Evolutionary conservation across 192 early-diverging fungal species (phyloP).

Genomic region (Linderina pennispora): DNA sequence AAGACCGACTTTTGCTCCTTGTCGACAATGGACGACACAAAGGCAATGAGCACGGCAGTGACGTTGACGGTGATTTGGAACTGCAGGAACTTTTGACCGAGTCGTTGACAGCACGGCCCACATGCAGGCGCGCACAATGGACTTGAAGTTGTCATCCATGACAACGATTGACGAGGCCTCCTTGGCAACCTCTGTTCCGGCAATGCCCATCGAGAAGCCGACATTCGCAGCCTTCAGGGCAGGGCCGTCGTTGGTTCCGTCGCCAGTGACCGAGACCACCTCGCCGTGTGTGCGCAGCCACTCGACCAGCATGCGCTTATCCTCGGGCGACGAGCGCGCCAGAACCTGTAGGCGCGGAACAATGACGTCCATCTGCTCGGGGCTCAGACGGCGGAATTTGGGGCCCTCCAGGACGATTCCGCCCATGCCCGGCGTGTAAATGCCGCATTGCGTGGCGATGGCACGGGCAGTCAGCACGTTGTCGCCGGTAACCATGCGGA

Average conservation of each 20-base stretch:
- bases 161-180: conserved; percentile 97
- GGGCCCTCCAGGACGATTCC: conserved; percentile 95
- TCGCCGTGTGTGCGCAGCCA: conserved; percentile 84
- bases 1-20: conserved; percentile 71
- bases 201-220: conserved; percentile 99
- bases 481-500: conserved; percentile 99
- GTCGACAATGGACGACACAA: conserved; percentile 66
- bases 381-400: conserved; percentile 77
- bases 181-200: conserved; percentile 99
- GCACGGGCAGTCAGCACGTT: conserved; percentile 88
- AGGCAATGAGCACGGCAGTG: conserved; percentile 75
- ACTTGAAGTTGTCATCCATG: conserved; percentile 98
- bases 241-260: conserved; percentile 99
- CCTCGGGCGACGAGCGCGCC: conserved; percentile 88
- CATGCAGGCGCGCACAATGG: conserved; percentile 93
- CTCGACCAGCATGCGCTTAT: conserved; percentile 93
- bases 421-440: conserved; percentile 67
- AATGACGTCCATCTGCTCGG: conserved; percentile 86
- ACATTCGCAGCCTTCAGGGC: conserved; percentile 94
- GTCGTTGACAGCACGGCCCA: conserved; percentile 97
- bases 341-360: conserved; percentile 91
- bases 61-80: conserved; percentile 99
- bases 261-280: conserved; percentile 97
- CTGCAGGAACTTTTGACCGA: conserved; percentile 98
- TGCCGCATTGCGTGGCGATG: conserved; percentile 92